phyloP scores from a whole-genome alignment of 257 asterid species.

The Nicotiana otophora region DNA sequence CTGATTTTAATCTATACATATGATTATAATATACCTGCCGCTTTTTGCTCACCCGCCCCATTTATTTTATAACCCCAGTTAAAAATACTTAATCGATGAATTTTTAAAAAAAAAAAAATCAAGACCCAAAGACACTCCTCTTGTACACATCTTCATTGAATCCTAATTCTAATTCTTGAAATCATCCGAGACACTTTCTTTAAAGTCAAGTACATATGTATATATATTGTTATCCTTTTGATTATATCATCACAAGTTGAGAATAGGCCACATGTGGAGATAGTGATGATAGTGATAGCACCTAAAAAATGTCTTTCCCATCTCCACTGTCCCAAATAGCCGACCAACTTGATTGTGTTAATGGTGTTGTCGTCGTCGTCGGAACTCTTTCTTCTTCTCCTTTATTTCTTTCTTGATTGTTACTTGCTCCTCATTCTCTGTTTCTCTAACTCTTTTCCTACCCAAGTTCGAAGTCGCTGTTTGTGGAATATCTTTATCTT shows the following conservation, averaged over 20 bases:
- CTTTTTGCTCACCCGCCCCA: no score
- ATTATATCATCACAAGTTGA: constrained; percentile 28
- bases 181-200: no score
- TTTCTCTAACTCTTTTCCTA: constrained; percentile 49
- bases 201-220: no score
- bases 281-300: constrained; percentile 69
- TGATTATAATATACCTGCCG: no score
- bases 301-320: constrained; percentile 64
- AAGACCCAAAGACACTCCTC: no score
- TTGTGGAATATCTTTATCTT: constrained; percentile 15
- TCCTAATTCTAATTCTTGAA: no score
- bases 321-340: constrained; percentile 70
- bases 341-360: constrained; percentile 88
- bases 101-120: no score
- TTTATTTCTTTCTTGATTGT: constrained; percentile 33
- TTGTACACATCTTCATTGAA: no score
- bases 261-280: constrained; percentile 31
- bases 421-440: constrained; percentile 16
- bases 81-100: no score
- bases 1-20: no score
- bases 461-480: constrained; percentile 2
- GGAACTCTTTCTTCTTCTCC: constrained; percentile 27
- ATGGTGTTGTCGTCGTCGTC: constrained; percentile 1
- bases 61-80: no score
- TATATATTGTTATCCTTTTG: background rate